Conservation (phyloP, 371 early-diverging fungal genomes). For the Rhizoclosmatium hyalinum region DNA sequence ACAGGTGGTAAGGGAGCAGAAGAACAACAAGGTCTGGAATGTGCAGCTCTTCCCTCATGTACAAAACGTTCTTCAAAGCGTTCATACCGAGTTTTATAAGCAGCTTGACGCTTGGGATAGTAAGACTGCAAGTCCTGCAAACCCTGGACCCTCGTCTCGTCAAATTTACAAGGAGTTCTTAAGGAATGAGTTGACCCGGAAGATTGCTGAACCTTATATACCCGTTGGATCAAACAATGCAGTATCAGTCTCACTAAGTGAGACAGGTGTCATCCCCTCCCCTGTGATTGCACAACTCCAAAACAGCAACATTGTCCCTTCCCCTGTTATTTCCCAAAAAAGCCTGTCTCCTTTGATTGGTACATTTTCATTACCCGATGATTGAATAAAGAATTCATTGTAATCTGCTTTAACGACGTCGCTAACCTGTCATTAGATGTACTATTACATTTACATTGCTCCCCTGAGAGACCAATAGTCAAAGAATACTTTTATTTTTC, state of each 20-base stretch:
- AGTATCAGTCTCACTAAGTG: background rate
- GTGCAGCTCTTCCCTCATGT: slow-evolving; percentile 75
- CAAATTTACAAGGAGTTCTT: slow-evolving; percentile 71
- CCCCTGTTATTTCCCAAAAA: background rate
- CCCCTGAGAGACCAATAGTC: too few species aligned
- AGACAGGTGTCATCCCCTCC: background rate
- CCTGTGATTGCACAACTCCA: background rate
- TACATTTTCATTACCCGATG: slow-evolving; percentile 8
- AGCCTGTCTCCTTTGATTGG: slow-evolving; percentile 5
- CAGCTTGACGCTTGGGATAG: slow-evolving; percentile 52
- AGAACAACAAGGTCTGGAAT: slow-evolving; percentile 67
- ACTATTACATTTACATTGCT: too few species aligned
- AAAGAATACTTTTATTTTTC: background rate
- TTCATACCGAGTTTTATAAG: slow-evolving; percentile 73
- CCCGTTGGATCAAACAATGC: background rate
- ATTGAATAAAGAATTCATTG: background rate
- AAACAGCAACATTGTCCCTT: background rate
- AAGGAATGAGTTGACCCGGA: slow-evolving; percentile 62
- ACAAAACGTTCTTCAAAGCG: slow-evolving; percentile 60
- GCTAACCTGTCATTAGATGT: too few species aligned
- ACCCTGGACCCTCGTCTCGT: slow-evolving; percentile 47
- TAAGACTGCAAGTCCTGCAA: background rate
- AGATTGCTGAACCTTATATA: slow-evolving; percentile 53
- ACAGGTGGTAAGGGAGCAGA: slow-evolving; percentile 63
- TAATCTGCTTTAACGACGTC: too few species aligned